Evolutionary conservation across 352 stramenopile species (phyloP), one percentile per base, ranked within the genome.

Genomic region (Phytophthora crassamura): DNA sequence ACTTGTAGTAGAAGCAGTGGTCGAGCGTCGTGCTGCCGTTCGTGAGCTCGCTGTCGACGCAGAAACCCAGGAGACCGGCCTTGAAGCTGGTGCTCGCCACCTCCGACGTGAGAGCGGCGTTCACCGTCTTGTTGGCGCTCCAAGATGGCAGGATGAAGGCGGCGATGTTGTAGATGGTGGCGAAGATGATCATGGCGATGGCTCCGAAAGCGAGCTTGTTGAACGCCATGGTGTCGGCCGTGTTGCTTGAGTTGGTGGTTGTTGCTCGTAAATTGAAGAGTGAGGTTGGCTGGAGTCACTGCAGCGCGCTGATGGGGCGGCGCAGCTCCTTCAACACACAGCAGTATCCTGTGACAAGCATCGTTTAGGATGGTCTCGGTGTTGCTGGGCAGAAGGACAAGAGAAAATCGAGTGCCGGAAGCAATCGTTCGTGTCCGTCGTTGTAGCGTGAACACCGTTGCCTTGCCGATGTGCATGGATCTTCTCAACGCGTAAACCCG

Each of bases 1-100:
- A 67, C 25, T 81, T 87, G 72, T 90, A 77, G 70, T 87, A 90
- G 63, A 88, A 90, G 68, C 78, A 90, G 57, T 82, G 74, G 65
- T 90, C 77, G 45, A 86, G 78, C 41, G 59, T 39, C 16, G 78
- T 51, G 30, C 57, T 61, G 48, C 49, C 28, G 45, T 85, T 77
- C 12, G 48, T 34, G 51, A 84, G 41, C 59, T 86, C 49, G 20
- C 84, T 64, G 53, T 89, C 77, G 50, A 80, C 80, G 67, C 76
- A 82, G 63, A 67, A 67, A 2, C 59, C 59, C 43, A 61, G 16
- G 42, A 68, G 34, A 5, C 59, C 59, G 18, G 59, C 59, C 43
- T 57, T 62, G 51, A 68, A 68, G 59, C 47, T 52, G 36, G 59
- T 52, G 30, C 41, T 61, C 4, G 50, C 16, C 6, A 68, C 38